Percentiles rank a stretch among this genome's conserved stretches.
Evolutionary conservation across 2,329 filamentous ascomycete species (phyloP).

Genomic region (Nannizziopsis barbatae): DNA sequence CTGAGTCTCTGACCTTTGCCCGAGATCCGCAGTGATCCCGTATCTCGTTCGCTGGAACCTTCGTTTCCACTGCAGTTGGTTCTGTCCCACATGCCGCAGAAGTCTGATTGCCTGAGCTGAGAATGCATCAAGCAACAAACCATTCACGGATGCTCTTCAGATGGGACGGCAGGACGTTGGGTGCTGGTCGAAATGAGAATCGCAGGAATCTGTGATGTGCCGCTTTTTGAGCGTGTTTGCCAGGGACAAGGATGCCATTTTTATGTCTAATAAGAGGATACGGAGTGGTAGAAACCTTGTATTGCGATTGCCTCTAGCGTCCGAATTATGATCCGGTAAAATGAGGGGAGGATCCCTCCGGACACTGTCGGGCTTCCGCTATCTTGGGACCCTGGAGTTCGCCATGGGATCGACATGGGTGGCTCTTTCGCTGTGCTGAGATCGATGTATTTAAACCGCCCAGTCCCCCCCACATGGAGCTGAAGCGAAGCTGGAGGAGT

Average conservation of each 20-base stretch:
- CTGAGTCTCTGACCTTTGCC: slow-evolving; percentile 1
- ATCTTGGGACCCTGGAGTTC: slow-evolving; percentile 2
- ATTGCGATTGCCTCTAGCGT: slow-evolving; percentile 3
- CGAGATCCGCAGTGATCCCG: background rate
- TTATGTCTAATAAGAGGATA: background rate
- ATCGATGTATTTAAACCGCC: slow-evolving; percentile 6
- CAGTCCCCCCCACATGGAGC: background rate
- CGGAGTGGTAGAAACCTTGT: slow-evolving; percentile 3
- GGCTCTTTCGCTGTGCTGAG: slow-evolving; percentile 1
- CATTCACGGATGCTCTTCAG: no score
- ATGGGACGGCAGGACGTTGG: no score
- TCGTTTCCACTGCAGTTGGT: background rate
- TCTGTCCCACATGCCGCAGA: background rate
- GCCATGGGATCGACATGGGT: slow-evolving; percentile 2
- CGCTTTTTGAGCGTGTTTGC: background rate
- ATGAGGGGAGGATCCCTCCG: slow-evolving; percentile 8
- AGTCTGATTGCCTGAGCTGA: no score
- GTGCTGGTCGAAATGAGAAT: no score
- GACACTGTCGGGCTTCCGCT: slow-evolving; percentile 7
- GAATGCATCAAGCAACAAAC: no score
- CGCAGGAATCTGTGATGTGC: no score
- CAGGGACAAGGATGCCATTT: slow-evolving; percentile 2
- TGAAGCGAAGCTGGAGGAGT: background rate
- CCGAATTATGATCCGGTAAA: background rate
- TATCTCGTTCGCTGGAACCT: background rate